These are phyloP conservation scores for Turritis glabra DNA, from an alignment of 345 rosid species.

Conservation along the genomic window DNA sequence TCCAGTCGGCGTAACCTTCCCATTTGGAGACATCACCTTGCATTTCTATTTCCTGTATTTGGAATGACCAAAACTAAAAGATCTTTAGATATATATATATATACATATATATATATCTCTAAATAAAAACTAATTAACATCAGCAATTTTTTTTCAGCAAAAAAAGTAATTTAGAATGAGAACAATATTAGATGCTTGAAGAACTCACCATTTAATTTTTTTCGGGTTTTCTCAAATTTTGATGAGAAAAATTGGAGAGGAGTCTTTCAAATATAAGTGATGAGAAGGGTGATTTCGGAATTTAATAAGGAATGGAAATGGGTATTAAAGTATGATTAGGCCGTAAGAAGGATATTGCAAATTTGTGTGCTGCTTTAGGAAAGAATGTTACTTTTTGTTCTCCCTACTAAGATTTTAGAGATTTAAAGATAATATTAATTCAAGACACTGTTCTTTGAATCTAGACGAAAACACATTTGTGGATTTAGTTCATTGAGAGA, in stretches of 20 bases:
- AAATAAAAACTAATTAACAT: neutral
- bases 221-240: slow-evolving; percentile 7
- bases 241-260: neutral
- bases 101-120: neutral
- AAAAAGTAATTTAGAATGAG: neutral
- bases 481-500: neutral
- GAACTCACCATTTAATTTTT: slow-evolving; percentile 51
- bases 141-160: neutral
- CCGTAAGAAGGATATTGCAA: no score
- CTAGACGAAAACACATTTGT: slow-evolving; percentile 8
- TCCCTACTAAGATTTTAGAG: neutral
- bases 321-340: neutral
- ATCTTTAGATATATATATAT: neutral
- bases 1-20: slow-evolving; percentile 81
- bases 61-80: neutral
- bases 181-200: slow-evolving; percentile 11
- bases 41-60: slow-evolving; percentile 46
- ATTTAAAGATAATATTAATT: neutral
- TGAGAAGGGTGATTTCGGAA: slow-evolving; percentile 30
- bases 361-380: neutral
- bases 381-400: neutral
- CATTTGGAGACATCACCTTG: slow-evolving; percentile 37
- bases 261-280: slow-evolving; percentile 27
- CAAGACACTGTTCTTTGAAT: slow-evolving; percentile 11
- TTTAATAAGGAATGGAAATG: slow-evolving; percentile 28